Conservation (phyloP, 805 yeast genomes). For the Candida odintsovae region DNA sequence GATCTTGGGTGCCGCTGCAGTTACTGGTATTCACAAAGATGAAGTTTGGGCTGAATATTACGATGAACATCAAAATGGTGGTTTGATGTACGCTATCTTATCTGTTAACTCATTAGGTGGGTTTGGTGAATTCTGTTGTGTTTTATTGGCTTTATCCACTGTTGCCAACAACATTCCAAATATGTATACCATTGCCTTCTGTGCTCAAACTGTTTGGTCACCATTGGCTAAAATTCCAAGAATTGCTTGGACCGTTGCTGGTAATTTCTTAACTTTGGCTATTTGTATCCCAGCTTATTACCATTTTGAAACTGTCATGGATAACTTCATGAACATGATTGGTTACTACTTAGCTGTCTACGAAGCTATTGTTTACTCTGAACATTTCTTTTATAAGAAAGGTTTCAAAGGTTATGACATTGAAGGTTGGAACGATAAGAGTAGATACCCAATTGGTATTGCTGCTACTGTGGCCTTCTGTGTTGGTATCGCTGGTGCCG, state of each 20-base stretch:
- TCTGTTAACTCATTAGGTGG: constrained; percentile 79
- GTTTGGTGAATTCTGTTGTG: constrained; percentile 87
- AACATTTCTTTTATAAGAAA: constrained; percentile 74
- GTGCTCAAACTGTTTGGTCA: constrained; percentile 82
- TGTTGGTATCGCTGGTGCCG: constrained; percentile 83
- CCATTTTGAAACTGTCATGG: constrained; percentile 65
- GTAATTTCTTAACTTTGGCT: constrained; percentile 73
- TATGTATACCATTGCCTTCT: constrained; percentile 84
- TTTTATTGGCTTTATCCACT: constrained; percentile 76
- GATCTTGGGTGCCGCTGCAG: constrained; percentile 83
- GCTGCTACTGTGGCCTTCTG: constrained; percentile 78
- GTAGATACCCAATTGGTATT: constrained; percentile 62
- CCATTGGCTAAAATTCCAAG: constrained; percentile 73
- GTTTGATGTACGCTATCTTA: constrained; percentile 71
- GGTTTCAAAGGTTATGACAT: constrained; percentile 59
- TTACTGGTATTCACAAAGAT: constrained; percentile 53
- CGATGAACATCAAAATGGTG: constrained; percentile 60
- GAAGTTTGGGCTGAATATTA: constrained; percentile 45
- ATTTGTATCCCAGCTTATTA: constrained; percentile 87
- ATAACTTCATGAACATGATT: constrained; percentile 84
- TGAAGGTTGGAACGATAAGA: constrained; percentile 51
- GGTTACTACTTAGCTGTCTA: constrained; percentile 89
- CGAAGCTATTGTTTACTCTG: constrained; percentile 67
- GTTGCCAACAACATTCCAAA: constrained; percentile 91
- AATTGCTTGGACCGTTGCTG: constrained; percentile 72